Percentiles rank a stretch among this genome's conserved stretches.
Conservation (phyloP, 306 rosid species). For the Vigna radiata region DNA sequence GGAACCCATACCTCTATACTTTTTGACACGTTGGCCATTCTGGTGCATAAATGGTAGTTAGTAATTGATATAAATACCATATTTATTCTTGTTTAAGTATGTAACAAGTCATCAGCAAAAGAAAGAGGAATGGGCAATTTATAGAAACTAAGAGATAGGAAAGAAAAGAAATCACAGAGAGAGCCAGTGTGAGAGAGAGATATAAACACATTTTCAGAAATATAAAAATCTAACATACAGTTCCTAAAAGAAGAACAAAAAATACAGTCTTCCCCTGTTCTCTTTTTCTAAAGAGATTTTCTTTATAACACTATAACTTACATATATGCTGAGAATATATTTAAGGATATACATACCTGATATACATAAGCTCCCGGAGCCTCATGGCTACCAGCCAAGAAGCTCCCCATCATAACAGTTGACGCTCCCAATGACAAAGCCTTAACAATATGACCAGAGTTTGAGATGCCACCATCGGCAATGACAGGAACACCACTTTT, state of each 20-base stretch:
- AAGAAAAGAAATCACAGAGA: constrained; percentile 3
- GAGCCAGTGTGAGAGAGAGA: background rate
- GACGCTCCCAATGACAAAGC: constrained; percentile 89
- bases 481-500: constrained; percentile 81
- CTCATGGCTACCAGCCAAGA: constrained; percentile 89
- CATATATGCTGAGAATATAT: background rate
- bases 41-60: constrained; percentile 45
- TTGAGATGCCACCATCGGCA: constrained; percentile 96
- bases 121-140: background rate
- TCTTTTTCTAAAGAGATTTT: constrained; percentile 14
- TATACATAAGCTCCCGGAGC: constrained; percentile 83
- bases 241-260: background rate
- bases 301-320: constrained; percentile 5
- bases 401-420: constrained; percentile 97
- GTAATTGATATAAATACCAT: constrained; percentile 32
- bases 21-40: constrained; percentile 83
- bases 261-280: background rate
- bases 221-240: constrained; percentile 4
- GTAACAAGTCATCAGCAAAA: background rate
- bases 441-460: constrained; percentile 91
- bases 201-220: background rate
- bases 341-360: constrained; percentile 59
- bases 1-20: constrained; percentile 95
- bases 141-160: constrained; percentile 26
- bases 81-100: constrained; percentile 18